phyloP scores from a whole-genome alignment of 2,329 filamentous ascomycete genomes.

The Penicillium sp. region DNA sequence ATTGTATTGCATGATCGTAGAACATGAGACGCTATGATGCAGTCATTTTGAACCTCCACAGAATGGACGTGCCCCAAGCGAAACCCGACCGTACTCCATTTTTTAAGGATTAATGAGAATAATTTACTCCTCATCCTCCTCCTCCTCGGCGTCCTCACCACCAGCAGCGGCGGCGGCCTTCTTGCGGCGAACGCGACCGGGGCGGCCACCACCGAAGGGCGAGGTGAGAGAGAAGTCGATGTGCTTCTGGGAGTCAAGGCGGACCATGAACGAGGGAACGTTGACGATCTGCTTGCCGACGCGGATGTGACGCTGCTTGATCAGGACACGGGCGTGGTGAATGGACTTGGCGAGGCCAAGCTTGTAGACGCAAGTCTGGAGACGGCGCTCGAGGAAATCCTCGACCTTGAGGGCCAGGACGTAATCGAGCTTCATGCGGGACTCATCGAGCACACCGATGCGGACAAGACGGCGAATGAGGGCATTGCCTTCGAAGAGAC shows the following conservation, averaged over 20 bases:
- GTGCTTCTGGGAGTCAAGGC: constrained; percentile 99
- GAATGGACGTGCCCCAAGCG: constrained; percentile 35
- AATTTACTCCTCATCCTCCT: constrained; percentile 71
- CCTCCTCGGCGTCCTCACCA: constrained; percentile 56
- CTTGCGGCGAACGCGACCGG: constrained; percentile 98
- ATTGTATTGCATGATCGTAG: constrained; percentile 43
- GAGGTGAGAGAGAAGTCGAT: constrained; percentile 98
- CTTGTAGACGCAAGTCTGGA: constrained; percentile 99
- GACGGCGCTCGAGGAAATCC: constrained; percentile 99
- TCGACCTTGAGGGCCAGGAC: constrained; percentile 98
- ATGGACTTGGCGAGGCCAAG: constrained; percentile 99
- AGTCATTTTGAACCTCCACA: constrained; percentile 39
- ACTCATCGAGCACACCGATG: constrained; percentile 99
- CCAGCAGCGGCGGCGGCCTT: constrained; percentile 96
- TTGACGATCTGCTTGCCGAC: constrained; percentile 99
- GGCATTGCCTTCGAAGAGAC: constrained; percentile 99
- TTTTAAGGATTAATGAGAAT: constrained; percentile 31
- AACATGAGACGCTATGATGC: constrained; percentile 41
- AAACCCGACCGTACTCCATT: constrained; percentile 41
- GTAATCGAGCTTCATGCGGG: constrained; percentile 99
- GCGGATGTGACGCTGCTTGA: constrained; percentile 98
- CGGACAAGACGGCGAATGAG: constrained; percentile 99
- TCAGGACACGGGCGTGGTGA: constrained; percentile 99
- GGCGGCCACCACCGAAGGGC: constrained; percentile 94
- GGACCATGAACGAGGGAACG: constrained; percentile 98